A percentile compares a stretch with the other conserved stretches of the same genome.
phyloP scores from a whole-genome alignment of 495 filamentous ascomycete genomes.

The Hyaloscypha variabilis region DNA sequence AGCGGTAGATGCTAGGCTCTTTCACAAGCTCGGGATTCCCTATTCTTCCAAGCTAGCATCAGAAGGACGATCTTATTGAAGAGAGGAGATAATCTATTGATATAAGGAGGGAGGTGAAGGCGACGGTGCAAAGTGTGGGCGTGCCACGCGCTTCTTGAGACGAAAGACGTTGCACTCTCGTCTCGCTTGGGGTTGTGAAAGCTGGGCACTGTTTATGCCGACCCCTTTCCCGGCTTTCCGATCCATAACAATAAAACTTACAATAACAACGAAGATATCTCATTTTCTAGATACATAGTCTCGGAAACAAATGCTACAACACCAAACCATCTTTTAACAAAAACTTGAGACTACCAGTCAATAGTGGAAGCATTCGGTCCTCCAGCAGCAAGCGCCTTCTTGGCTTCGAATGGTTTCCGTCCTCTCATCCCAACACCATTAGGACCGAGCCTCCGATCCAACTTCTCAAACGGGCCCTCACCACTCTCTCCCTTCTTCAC shows the following conservation, averaged over 20 bases:
- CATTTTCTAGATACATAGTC: not conserved
- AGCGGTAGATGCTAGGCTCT: no score
- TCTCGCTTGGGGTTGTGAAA: not conserved
- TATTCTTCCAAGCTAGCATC: not conserved
- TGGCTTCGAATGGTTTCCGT: slow-evolving; percentile 39
- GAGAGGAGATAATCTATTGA: not conserved
- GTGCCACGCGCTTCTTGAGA: not conserved
- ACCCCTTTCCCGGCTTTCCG: not conserved
- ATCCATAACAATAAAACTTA: not conserved
- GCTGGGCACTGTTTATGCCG: not conserved
- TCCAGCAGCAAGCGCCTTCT: slow-evolving; percentile 40
- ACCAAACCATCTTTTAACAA: not conserved
- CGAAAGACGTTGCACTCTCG: not conserved
- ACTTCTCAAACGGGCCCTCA: slow-evolving; percentile 62
- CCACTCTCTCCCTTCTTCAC: slow-evolving; percentile 62
- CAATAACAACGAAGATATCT: not conserved
- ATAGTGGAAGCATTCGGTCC: slow-evolving; percentile 2
- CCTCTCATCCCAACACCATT: slow-evolving; percentile 41
- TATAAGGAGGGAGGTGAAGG: not conserved
- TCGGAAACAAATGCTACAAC: not conserved
- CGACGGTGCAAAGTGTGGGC: not conserved
- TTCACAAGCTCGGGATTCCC: no score
- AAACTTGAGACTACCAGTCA: slow-evolving; percentile 23
- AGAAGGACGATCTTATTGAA: not conserved
- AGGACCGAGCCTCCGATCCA: slow-evolving; percentile 60